Evolutionary conservation across 352 stramenopile species (phyloP), one percentile per base, ranked within the genome.

Genomic region (Phytophthora pseudosyringae): DNA sequence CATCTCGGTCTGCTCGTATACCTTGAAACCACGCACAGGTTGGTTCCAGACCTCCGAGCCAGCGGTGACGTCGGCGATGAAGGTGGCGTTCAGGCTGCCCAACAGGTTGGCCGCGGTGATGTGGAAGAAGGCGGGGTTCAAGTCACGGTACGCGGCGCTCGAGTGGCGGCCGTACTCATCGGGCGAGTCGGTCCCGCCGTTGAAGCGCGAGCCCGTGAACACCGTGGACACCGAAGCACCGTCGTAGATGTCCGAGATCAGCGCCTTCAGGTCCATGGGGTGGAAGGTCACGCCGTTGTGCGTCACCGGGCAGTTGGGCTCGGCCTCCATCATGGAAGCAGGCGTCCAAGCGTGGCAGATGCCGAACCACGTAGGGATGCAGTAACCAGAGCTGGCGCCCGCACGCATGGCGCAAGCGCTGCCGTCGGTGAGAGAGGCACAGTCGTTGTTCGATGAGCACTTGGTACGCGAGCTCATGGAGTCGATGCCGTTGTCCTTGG

Each of bases 11-110:
- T 65, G 39, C 21, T 79, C 50, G 35, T 63, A 49, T 26, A 83
- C 59, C 46, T 75, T 58, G 62, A 83, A 86, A 49, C 61, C 69
- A 40, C 59, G 52, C 45, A 88, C 71, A 1, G 79, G 79, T 49
- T 83, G 73, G 68, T 88, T 88, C 76, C 79, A 88, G 38, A 89
- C 76, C 53, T 79, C 63, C 9, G 49, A 31, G 8, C 61, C 69
- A 16, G 69, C 66, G 0, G 71, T 67, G 6, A 81, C 66, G 50
- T 88, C 78, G 7, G 73, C 50, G 4, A 88, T 51, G 57, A 88
- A 80, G 3, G 73, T 59, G 9, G 71, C 26, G 26, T 79, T 75
- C 6, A 75, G 50, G 2, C 58, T 67, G 4, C 67, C 70, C 4
- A 88, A 40, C 1, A 85, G 40, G 50, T 85, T 88, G n/a, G 64